These are phyloP conservation scores for Camellia lanceoleosa DNA, from an alignment of 148 eudicot species.

Conservation along the genomic window DNA sequence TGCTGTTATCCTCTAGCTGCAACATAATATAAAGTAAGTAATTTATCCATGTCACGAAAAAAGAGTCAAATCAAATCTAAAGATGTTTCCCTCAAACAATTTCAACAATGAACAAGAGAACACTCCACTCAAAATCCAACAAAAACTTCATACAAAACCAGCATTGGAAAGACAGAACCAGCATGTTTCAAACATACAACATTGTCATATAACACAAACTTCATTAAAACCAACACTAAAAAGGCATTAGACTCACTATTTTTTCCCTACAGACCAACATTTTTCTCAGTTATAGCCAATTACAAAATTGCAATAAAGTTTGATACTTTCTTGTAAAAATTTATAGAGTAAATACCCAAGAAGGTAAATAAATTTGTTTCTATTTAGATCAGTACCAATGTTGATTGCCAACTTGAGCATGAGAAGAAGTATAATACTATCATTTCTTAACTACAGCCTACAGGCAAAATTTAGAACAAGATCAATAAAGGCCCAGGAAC, in stretches of 20 bases:
- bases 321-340: background rate
- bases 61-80: background rate
- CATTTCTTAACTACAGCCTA: background rate
- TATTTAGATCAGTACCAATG: background rate
- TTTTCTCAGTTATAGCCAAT: background rate
- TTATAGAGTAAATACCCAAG: background rate
- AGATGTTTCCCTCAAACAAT: background rate
- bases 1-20: conserved; percentile 72
- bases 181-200: background rate
- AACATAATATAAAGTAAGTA: conserved; percentile 18
- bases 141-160: too few relatives aligned
- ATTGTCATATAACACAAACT: background rate
- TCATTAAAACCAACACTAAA: background rate
- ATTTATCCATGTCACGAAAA: conserved; percentile 4
- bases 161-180: background rate
- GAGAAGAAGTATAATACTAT: background rate
- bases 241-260: background rate
- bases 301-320: background rate
- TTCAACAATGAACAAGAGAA: background rate
- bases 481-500: background rate
- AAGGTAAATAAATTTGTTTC: background rate
- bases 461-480: background rate
- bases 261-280: background rate
- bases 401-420: background rate
- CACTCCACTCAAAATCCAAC: background rate